These are phyloP conservation scores for Helicocarpus griseus DNA, from an alignment of 2,329 filamentous ascomycete species.

Conservation along the genomic window DNA sequence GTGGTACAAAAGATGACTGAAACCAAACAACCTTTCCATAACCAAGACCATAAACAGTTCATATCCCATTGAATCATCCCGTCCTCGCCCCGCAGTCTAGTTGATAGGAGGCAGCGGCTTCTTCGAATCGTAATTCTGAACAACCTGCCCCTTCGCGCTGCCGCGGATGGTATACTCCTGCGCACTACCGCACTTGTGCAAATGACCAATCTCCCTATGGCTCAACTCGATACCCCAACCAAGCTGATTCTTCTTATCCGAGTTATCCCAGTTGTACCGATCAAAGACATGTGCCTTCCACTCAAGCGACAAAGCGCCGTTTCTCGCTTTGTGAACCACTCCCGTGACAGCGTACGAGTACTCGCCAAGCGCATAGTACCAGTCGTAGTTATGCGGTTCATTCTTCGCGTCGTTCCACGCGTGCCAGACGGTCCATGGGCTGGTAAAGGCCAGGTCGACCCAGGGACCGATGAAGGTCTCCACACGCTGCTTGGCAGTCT, in stretches of 20 bases:
- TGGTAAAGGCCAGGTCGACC: background rate
- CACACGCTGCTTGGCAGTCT: background rate
- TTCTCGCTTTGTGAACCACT: background rate
- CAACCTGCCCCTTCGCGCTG: background rate
- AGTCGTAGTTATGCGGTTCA: background rate
- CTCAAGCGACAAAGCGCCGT: background rate
- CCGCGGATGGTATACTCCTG: slow-evolving; percentile 1
- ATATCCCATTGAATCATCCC: background rate
- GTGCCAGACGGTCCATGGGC: slow-evolving; percentile 1
- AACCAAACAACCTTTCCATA: too few relatives aligned
- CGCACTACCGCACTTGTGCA: slow-evolving; percentile 2
- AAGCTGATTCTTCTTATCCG: background rate
- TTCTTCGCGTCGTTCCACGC: background rate
- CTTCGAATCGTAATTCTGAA: background rate
- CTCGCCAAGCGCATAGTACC: slow-evolving; percentile 3
- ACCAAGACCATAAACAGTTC: too few relatives aligned
- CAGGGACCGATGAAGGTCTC: background rate
- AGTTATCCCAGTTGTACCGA: slow-evolving; percentile 3
- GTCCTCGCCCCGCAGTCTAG: background rate
- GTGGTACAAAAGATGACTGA: too few relatives aligned
- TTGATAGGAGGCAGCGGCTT: background rate
- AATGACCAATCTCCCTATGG: slow-evolving; percentile 4
- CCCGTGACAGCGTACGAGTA: background rate
- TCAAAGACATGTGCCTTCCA: slow-evolving; percentile 1
- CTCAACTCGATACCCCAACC: background rate